phyloP scores from a whole-genome alignment of 179 eudicot species.

The Silene coronaria region DNA sequence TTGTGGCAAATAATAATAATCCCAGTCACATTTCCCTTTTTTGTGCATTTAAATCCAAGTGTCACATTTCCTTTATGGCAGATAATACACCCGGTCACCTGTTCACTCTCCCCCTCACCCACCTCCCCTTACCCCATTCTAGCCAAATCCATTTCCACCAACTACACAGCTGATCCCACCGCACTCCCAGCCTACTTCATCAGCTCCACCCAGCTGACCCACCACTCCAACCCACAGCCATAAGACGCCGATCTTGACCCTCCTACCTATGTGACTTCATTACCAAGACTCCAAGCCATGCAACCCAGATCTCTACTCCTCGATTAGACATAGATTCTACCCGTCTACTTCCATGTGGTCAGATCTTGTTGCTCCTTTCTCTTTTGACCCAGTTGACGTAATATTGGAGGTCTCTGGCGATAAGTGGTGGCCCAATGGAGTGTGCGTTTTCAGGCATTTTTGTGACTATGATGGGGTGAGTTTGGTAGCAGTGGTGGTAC shows the following conservation, averaged over 20 bases:
- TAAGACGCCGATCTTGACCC: neutral
- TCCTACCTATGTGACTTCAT: neutral
- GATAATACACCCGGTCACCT: neutral
- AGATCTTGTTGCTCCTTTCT: too few relatives aligned
- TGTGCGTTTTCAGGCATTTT: too few relatives aligned
- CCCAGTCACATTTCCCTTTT: neutral
- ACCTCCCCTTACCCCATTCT: neutral
- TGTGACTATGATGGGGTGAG: too few relatives aligned
- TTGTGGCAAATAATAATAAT: neutral
- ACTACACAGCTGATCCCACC: neutral
- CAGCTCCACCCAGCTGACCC: neutral
- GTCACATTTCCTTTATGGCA: neutral
- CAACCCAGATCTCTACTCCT: neutral
- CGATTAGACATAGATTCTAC: too few relatives aligned
- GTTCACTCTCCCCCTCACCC: neutral
- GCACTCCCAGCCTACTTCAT: neutral
- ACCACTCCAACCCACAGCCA: neutral
- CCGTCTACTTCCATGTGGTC: too few relatives aligned
- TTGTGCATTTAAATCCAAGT: neutral
- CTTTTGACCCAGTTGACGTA: too few relatives aligned
- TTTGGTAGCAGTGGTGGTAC: too few relatives aligned
- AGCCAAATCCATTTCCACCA: neutral
- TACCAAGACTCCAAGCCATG: neutral
- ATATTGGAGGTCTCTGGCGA: too few relatives aligned
- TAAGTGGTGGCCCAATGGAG: too few relatives aligned